A percentile compares a stretch with the other conserved stretches of the same genome.
Conservation (phyloP, 345 rosid genomes). For the Gossypium mustelinum region DNA sequence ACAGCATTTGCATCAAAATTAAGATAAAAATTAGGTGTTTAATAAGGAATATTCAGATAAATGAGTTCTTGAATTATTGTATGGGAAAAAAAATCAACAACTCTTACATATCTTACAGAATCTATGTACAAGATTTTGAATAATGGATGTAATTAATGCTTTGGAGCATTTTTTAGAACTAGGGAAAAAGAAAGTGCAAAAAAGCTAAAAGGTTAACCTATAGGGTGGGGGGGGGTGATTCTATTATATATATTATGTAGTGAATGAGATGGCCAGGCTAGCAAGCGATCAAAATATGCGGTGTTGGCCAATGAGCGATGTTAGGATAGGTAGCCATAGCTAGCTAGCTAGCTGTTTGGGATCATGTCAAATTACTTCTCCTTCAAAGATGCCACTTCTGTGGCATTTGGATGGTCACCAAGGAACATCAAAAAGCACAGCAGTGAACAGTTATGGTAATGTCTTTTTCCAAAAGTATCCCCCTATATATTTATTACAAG, state of each 20-base stretch:
- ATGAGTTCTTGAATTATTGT: too few relatives aligned
- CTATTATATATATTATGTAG: not conserved
- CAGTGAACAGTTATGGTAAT: not conserved
- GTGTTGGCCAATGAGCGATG: not conserved
- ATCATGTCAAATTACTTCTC: not conserved
- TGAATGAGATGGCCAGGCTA: not conserved
- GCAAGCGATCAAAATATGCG: not conserved
- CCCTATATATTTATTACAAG: not conserved
- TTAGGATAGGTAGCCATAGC: not conserved
- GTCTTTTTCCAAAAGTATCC: not conserved
- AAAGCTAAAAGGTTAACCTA: not conserved
- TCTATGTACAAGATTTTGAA: not conserved
- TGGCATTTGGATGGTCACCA: slow-evolving; percentile 6
- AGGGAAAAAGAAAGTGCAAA: not conserved
- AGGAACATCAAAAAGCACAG: not conserved
- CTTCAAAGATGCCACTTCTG: slow-evolving; percentile 17
- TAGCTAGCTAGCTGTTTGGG: not conserved
- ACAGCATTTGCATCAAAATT: not conserved
- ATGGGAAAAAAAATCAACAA: not conserved
- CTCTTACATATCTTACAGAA: not conserved
- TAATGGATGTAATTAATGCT: not conserved
- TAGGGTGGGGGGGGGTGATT: not conserved
- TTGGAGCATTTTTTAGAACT: not conserved
- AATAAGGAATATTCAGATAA: too few relatives aligned
- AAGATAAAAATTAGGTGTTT: too few relatives aligned